Conservation (phyloP, 306 rosid species). For the Rosa lucieae region DNA sequence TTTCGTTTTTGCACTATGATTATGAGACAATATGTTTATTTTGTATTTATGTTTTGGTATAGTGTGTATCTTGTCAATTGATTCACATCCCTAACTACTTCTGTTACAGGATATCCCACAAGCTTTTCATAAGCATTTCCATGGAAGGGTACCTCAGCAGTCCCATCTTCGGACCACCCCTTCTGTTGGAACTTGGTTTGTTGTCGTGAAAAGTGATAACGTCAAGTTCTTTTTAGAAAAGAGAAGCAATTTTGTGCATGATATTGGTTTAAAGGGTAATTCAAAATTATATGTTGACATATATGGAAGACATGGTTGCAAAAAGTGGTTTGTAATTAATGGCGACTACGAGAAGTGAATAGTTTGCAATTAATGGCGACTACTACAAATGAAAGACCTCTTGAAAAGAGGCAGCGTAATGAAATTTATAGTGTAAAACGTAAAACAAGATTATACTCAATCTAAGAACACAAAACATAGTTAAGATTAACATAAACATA, state of each 20-base stretch:
- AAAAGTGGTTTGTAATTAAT: not conserved
- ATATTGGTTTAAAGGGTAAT: not conserved
- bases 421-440: not conserved
- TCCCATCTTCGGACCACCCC: not conserved
- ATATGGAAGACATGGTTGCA: constrained; percentile 14
- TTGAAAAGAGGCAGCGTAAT: not conserved
- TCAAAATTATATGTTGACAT: constrained; percentile 15
- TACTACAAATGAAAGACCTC: not conserved
- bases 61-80: not conserved
- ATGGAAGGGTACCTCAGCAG: not conserved
- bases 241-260: constrained; percentile 12
- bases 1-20: not conserved
- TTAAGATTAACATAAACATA: no score
- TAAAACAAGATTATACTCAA: no score
- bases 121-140: not conserved
- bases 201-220: not conserved
- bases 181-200: not conserved
- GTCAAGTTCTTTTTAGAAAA: not conserved
- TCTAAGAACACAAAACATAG: no score
- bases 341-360: not conserved
- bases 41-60: not conserved
- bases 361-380: no score
- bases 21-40: not conserved
- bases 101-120: not conserved
- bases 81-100: not conserved